These are phyloP conservation scores for Keithomyces neogunnii DNA, from an alignment of 2,329 filamentous ascomycete species.

Conservation along the genomic window DNA sequence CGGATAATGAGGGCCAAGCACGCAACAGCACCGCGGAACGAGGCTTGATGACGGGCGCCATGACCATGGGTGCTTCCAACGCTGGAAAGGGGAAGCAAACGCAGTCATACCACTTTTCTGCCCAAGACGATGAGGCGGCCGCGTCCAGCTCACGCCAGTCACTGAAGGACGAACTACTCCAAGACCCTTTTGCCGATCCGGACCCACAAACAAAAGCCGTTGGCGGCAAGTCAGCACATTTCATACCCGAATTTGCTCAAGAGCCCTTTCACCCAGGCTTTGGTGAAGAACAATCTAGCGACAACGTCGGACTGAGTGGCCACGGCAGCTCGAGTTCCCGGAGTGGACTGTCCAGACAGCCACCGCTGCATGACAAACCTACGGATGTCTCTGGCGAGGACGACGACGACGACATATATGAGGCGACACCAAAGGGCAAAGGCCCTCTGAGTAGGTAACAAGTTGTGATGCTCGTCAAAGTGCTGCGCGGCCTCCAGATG, in stretches of 20 bases:
- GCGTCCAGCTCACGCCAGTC: constrained; percentile 17
- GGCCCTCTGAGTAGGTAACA: constrained; percentile 27
- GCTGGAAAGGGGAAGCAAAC: constrained; percentile 27
- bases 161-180: constrained; percentile 17
- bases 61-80: constrained; percentile 2
- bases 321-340: constrained; percentile 10
- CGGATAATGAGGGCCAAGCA: constrained; percentile 9
- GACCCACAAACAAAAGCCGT: constrained; percentile 9
- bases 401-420: constrained; percentile 32
- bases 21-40: background rate
- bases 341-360: constrained; percentile 9
- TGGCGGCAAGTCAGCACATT: constrained; percentile 10
- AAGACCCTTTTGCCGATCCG: constrained; percentile 27
- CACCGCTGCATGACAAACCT: constrained; percentile 10
- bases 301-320: background rate
- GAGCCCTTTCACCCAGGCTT: constrained; percentile 33
- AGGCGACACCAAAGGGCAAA: constrained; percentile 28
- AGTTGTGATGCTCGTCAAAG: background rate
- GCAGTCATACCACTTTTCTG: constrained; percentile 17
- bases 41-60: background rate
- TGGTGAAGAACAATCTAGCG: constrained; percentile 6
- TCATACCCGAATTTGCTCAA: constrained; percentile 17
- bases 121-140: constrained; percentile 8
- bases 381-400: constrained; percentile 25
- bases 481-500: too few species aligned